Percentiles rank a stretch among this genome's conserved stretches.
Conservation (phyloP, 179 eudicot species). For the Drosera spatulata region DNA sequence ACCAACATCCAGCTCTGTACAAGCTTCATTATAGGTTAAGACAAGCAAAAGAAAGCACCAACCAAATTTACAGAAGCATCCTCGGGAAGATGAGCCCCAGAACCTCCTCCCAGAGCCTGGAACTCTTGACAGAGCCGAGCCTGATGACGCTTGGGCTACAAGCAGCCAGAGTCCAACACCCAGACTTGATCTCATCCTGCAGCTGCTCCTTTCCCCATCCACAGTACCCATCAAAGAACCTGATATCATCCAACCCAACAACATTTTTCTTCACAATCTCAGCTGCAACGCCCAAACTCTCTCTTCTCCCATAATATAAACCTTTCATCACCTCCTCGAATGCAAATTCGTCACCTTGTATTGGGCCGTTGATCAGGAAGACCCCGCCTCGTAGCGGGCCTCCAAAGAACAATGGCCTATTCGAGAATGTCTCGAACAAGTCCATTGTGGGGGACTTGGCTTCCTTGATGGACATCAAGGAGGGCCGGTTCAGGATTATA, state of each 20-base stretch:
- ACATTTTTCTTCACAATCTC: slow-evolving; percentile 88
- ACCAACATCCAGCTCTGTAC: no score
- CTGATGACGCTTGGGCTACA: slow-evolving; percentile 69
- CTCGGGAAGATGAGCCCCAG: slow-evolving; percentile 78
- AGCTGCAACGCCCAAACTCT: slow-evolving; percentile 66
- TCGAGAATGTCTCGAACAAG: slow-evolving; percentile 45
- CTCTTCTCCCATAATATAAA: slow-evolving; percentile 67
- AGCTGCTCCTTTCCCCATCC: slow-evolving; percentile 83
- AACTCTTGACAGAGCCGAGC: slow-evolving; percentile 33
- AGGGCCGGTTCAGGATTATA: slow-evolving; percentile 78
- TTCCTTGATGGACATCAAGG: slow-evolving; percentile 93
- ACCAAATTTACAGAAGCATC: no score
- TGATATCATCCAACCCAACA: slow-evolving; percentile 43
- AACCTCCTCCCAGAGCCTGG: slow-evolving; percentile 83
- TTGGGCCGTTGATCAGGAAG: slow-evolving; percentile 34
- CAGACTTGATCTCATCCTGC: slow-evolving; percentile 66
- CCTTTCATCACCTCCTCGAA: slow-evolving; percentile 86
- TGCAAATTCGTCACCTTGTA: slow-evolving; percentile 26
- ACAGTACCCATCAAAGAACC: slow-evolving; percentile 89
- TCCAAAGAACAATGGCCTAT: slow-evolving; percentile 63
- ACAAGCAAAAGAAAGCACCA: no score
- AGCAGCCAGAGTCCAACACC: slow-evolving; percentile 84
- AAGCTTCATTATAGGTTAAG: no score
- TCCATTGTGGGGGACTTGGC: slow-evolving; percentile 48
- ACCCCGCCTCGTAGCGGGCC: slow-evolving; percentile 80